phyloP scores from a whole-genome alignment of 106 monocot genomes.

The Acorus gramineus region DNA sequence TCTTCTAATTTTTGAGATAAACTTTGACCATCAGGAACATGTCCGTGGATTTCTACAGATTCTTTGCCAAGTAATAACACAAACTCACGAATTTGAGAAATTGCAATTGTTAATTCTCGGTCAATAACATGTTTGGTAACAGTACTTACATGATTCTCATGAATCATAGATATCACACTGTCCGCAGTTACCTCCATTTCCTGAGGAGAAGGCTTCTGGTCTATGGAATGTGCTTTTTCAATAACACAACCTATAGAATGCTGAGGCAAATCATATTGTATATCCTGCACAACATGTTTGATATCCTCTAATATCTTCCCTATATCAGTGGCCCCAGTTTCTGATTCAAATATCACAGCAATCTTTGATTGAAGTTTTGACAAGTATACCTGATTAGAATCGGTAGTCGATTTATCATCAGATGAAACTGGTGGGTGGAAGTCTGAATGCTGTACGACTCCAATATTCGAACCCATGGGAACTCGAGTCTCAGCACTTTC shows the following conservation, averaged over 20 bases:
- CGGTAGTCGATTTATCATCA: background rate
- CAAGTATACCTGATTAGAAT: slow-evolving; percentile 4
- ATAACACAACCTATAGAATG: background rate
- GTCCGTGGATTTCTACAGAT: slow-evolving; percentile 1
- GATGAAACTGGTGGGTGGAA: background rate
- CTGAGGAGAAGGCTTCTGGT: slow-evolving; percentile 5
- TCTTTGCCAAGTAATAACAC: slow-evolving; percentile 1
- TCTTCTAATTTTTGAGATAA: background rate
- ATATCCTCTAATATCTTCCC: slow-evolving; percentile 30
- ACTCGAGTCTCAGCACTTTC: slow-evolving; percentile 4
- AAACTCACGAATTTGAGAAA: slow-evolving; percentile 12
- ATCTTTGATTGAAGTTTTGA: slow-evolving; percentile 42
- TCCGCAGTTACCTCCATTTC: background rate
- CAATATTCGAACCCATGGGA: background rate
- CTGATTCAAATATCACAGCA: slow-evolving; percentile 20
- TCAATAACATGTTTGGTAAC: background rate
- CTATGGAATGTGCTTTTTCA: slow-evolving; percentile 3
- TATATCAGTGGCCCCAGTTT: slow-evolving; percentile 10
- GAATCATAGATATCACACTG: background rate
- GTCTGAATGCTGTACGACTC: background rate
- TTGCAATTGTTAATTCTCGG: background rate
- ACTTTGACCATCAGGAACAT: background rate
- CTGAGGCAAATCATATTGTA: slow-evolving; percentile 19
- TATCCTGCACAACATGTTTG: slow-evolving; percentile 25
- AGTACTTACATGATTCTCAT: background rate